Base-by-base conservation (phyloP, 306 rosid species). In the Pyrus communis region DNA sequence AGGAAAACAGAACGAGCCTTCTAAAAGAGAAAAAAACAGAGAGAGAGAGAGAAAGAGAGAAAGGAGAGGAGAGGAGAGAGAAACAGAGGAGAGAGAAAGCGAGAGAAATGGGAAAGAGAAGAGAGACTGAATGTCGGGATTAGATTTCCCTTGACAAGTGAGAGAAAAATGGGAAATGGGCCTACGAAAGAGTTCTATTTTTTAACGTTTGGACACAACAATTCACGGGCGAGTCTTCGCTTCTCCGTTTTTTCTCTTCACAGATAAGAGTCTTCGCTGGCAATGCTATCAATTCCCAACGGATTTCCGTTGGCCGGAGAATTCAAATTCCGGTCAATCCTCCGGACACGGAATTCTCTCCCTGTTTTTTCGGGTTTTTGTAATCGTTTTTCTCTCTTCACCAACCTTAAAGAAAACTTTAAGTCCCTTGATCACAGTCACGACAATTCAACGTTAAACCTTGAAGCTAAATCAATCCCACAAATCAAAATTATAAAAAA, bases 361-460 rank as follows among this genome's bases (percentile, higher is more conserved):
- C 70, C 31, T 70, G 33, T 52, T 46, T 64, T 54, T 13, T 15
- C 27, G 15, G 43, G 42, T 23, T 28, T 54, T 22, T 54, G 40
- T 61, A 17, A 23, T 19, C 43, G 21, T 67, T 10, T 12, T 28
- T 67, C 45, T 18, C 58, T 19, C 38, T 81, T 79, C 77, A 86
- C 88, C 61, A 69, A 74, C 79, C 91, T 85, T 85, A 57, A 87
- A 85, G 90, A 81, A 82, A 88, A 88, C 91, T 90, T 90, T 89
- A 78, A 90, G 17, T 5, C n/a, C 62, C 7, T 28, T 25, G 51
- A 31, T 0, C 43, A 72, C 58, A 58, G 75, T 59, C 76, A 51
- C 77, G 77, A 76, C 74, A n/a, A 81, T 80, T 74, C 67, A 77
- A 74, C 84, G 78, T 62, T 59, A 82, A 86, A 66, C 57, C 86